Evolutionary conservation across 805 yeast genomes (phyloP).

Genomic region (Nakazawaea holstii): DNA sequence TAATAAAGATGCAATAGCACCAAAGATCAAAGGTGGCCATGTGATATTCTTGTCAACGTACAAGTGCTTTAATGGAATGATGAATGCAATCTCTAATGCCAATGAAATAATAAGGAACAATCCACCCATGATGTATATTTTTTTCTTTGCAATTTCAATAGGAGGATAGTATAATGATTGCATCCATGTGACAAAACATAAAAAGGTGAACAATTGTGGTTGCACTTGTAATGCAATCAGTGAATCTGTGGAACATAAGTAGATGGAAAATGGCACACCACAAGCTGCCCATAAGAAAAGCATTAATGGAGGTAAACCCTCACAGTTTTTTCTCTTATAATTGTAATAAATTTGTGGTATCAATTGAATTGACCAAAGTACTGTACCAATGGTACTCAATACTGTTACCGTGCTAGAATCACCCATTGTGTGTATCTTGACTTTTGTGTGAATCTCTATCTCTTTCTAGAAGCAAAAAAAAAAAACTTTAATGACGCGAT

Average conservation of each 20-base stretch:
- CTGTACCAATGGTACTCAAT: conserved; percentile 84
- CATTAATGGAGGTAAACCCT: conserved; percentile 88
- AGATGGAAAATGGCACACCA: conserved; percentile 85
- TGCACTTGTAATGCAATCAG: conserved; percentile 79
- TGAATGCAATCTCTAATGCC: conserved; percentile 66
- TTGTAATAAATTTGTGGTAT: conserved; percentile 73
- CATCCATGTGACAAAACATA: conserved; percentile 61
- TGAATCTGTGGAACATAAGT: conserved; percentile 66
- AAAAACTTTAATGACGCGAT: not conserved
- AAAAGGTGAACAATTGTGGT: conserved; percentile 75
- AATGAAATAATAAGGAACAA: conserved; percentile 38
- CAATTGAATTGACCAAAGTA: conserved; percentile 89
- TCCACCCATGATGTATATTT: conserved; percentile 25
- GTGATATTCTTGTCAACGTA: conserved; percentile 30
- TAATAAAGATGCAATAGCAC: conserved; percentile 71
- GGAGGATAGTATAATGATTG: conserved; percentile 49
- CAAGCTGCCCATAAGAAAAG: conserved; percentile 77
- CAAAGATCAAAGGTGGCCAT: conserved; percentile 82
- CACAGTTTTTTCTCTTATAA: conserved; percentile 67
- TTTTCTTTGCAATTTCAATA: conserved; percentile 1
- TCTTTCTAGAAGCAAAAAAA: too few relatives aligned
- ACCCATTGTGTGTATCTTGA: not conserved
- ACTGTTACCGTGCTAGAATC: conserved; percentile 54
- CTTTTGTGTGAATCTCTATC: too few relatives aligned
- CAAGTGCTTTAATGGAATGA: conserved; percentile 60